Base-by-base conservation (phyloP, 2,329 filamentous ascomycete species). In the Fusarium drepaniforme region DNA sequence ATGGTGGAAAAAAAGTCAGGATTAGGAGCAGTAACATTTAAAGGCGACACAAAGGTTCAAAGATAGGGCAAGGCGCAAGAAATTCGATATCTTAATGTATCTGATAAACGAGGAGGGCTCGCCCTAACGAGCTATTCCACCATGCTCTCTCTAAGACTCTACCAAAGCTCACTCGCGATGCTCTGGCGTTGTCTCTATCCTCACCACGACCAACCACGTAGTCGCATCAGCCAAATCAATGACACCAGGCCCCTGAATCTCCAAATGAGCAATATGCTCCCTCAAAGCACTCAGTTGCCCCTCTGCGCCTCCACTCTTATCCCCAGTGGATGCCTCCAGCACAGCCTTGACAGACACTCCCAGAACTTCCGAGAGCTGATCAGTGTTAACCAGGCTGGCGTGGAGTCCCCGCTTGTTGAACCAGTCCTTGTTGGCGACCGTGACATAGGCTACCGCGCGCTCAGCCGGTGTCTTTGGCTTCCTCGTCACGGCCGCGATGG, bases 381-480 rank as follows among this genome's bases (percentile, higher is more conserved):
- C 70, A 2, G 81, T 79, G n/a, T 84, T 82, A 5, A 86, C 59
- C 25, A 87, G 38, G 8, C 72, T 76, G 0, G 84, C 84, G 12
- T 83, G 75, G 4, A 88, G 74, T 0, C 85, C 84, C 5, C 86
- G 79, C 21, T 76, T 73, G 18, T 79, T 70, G 13, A 88, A 71
- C 86, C 86, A 88, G 65, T 87, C 81, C 53, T 78, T 76, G 61
- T 87, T 87, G 1, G 85, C 85, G 0, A 85, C 84, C 5, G 79
- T 78, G 0, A 83, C 76, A 60, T 88, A 88, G 0, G 83, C 83
- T 6, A 80, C 78, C 0, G 85, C 86, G 12, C 86, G 77, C 70
- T 86, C 83, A 3, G 81, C 77, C 0, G 86, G 82, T 0, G 85
- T 86, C 73, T 82, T 82, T 1, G 86, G 86, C 73, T 81, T 83